Percentiles rank a stretch among this genome's conserved stretches.
phyloP scores from a whole-genome alignment of 2,329 filamentous ascomycete genomes.

The Diaporthe eres region DNA sequence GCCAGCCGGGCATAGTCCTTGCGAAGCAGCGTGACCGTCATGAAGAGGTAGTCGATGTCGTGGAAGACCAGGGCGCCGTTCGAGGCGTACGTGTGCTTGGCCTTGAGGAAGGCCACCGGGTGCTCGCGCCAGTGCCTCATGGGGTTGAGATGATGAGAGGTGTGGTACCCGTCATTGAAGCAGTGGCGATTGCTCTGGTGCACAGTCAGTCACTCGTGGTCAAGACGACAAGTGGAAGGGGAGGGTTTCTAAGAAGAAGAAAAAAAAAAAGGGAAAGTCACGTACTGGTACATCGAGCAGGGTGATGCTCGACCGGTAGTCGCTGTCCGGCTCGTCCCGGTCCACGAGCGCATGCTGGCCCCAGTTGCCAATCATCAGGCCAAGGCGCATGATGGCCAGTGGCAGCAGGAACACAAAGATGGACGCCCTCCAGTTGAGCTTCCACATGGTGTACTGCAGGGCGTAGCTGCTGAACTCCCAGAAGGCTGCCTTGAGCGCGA shows the following conservation, averaged over 20 bases:
- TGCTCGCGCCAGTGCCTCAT: slow-evolving; percentile 87
- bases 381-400: slow-evolving; percentile 75
- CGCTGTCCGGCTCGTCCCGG: slow-evolving; percentile 79
- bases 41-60: slow-evolving; percentile 85
- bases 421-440: slow-evolving; percentile 68
- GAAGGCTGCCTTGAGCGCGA: slow-evolving; percentile 68
- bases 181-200: slow-evolving; percentile 82
- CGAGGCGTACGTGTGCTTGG: slow-evolving; percentile 75
- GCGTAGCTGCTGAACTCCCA: slow-evolving; percentile 74
- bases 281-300: slow-evolving; percentile 83
- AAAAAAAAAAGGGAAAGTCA: slow-evolving; percentile 35
- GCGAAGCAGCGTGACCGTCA: slow-evolving; percentile 76
- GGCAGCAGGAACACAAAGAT: slow-evolving; percentile 78
- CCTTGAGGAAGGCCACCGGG: slow-evolving; percentile 78
- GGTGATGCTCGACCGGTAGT: slow-evolving; percentile 84
- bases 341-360: slow-evolving; percentile 88
- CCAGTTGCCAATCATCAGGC: slow-evolving; percentile 87
- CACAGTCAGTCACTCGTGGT: slow-evolving; percentile 35
- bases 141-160: slow-evolving; percentile 84
- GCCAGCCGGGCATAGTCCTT: slow-evolving; percentile 82
- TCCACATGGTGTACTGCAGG: slow-evolving; percentile 65
- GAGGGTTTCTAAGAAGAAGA: not conserved
- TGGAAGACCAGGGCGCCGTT: slow-evolving; percentile 83
- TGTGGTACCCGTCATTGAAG: slow-evolving; percentile 88
- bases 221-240: not conserved